Base-by-base conservation (phyloP, 2,329 filamentous ascomycete species). In the Drechslerella dactyloides region DNA sequence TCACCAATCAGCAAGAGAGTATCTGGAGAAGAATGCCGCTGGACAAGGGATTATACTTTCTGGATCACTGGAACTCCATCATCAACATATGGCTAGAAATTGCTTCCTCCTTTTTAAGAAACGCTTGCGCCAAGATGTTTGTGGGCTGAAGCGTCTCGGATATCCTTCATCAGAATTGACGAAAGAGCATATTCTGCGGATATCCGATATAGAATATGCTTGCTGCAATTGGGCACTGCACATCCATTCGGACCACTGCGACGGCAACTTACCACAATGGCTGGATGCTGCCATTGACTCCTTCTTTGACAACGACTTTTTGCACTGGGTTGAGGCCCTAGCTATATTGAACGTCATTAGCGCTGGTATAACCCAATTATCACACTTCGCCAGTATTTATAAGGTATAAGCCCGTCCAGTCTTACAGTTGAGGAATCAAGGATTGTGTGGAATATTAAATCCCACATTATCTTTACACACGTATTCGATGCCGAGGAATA, bases 1-100 rank as follows among this genome's bases (percentile, higher is more conserved):
- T 21, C 46, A 51, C 46, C 46, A 51, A 23, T 51, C 46, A 15
- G 46, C 46, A 13, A 51, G 23, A 24, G 46, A 51, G 2, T 51
- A 23, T 19, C 13, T 51, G 7, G 46, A 51, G 6, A n/a, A 23
- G 6, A 21, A 23, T n/a, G n/a, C n/a, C 11, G 21, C 21, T 2
- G 46, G 46, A 21, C 19, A 5, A 19, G 21, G 19, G 19, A 21
- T 19, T 6, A 19, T 21, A 23, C 2, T 51, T 15, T 24, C 46
- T 11, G 17, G 23, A 23, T 7, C 19, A 21, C 23, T 13, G 11
- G n/a, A 11, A 6, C 2, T 1, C 2, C 27, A 51, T 24, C 46
- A 51, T 13, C 11, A 51, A 6, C 19, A 23, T 5, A 23, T 51
- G 6, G 46, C 19, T 13, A 21, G 6, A 23, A 51, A 24, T 6